These are phyloP conservation scores for Yamadazyma trypodendri DNA, from an alignment of 1,139 yeast genomes.

Conservation along the genomic window DNA sequence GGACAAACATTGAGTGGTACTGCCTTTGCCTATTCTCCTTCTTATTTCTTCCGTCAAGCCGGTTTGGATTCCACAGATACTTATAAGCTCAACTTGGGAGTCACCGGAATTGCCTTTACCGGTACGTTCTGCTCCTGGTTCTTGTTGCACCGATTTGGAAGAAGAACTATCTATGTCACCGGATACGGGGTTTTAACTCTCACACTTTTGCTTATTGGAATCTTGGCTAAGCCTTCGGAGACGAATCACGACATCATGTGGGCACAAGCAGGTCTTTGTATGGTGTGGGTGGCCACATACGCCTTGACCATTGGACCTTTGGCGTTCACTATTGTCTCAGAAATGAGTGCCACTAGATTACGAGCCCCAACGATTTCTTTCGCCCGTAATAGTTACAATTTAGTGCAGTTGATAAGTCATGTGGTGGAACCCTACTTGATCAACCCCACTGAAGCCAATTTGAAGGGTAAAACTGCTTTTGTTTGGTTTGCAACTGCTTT, in stretches of 20 bases:
- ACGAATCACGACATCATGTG: slow-evolving; percentile 17
- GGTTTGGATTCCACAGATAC: slow-evolving; percentile 24
- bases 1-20: slow-evolving; percentile 12
- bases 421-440: slow-evolving; percentile 26
- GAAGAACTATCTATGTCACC: slow-evolving; percentile 22
- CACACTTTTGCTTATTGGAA: slow-evolving; percentile 43
- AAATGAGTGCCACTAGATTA: slow-evolving; percentile 24
- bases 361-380: slow-evolving; percentile 25
- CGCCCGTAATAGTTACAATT: slow-evolving; percentile 24
- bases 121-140: slow-evolving; percentile 23
- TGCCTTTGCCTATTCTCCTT: slow-evolving; percentile 21
- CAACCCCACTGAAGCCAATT: slow-evolving; percentile 22
- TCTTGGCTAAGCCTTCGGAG: slow-evolving; percentile 32
- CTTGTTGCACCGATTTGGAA: slow-evolving; percentile 19
- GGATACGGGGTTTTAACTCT: slow-evolving; percentile 22
- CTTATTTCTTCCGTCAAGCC: slow-evolving; percentile 35
- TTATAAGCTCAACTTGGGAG: slow-evolving; percentile 28
- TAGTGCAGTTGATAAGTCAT: slow-evolving; percentile 19
- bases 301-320: slow-evolving; percentile 25
- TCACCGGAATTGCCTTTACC: slow-evolving; percentile 24
- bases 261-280: slow-evolving; percentile 23
- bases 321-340: slow-evolving; percentile 23
- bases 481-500: slow-evolving; percentile 42
- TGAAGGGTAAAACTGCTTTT: slow-evolving; percentile 25
- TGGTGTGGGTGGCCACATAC: slow-evolving; percentile 26